Evolutionary conservation across 345 rosid genomes (phyloP), one percentile per base, ranked within the genome.

Genomic region (Xanthoceras sorbifolium): DNA sequence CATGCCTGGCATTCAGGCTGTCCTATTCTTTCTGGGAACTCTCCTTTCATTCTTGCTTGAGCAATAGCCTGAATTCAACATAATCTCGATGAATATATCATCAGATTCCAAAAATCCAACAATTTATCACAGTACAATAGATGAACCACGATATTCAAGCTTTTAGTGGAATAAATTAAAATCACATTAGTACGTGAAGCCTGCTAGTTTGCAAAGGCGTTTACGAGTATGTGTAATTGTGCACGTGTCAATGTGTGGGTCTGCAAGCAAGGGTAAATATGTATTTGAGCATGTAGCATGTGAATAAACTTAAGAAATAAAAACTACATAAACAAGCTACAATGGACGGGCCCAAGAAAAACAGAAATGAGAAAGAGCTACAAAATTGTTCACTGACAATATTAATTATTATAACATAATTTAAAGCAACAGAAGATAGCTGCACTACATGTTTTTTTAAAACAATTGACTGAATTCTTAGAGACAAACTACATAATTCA

Each of bases 1-100:
- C 88, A 73, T 72, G 87, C 99, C 99, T 97, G 98, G 82, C 99
- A 97, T 87, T 97, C 97, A 25, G 94, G 97, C 71, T 94, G 98
- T 76, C 98, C 98, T 29, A 86, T 74, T 81, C 99, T 90, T 84
- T 97, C 99, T 67, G 99, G 99, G 78, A 85, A 94, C 75, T 97
- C 99, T 77, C 98, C 99, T 77, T 87, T 90, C 91, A 94, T 89
- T 84, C 96, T 87, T 76, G 95, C 97, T 70, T 91, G 87, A 29
- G 97, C 98, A 79, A 97, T 90, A 73, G 96, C 99, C 99, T 97
- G 84, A 84, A 81, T 36, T 71, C 20, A 62, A 83, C 63, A 55
- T 29, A 75, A 62, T 48, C 68, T 79, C 70, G 68, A 71, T 80
- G 34, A 83, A 77, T 73, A 69, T 54, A 63, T 77, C 57, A 63